Percentiles rank a stretch among this genome's conserved stretches.
Evolutionary conservation across 176 grass and related monocot species (phyloP).

Genomic region (Areca catechu): DNA sequence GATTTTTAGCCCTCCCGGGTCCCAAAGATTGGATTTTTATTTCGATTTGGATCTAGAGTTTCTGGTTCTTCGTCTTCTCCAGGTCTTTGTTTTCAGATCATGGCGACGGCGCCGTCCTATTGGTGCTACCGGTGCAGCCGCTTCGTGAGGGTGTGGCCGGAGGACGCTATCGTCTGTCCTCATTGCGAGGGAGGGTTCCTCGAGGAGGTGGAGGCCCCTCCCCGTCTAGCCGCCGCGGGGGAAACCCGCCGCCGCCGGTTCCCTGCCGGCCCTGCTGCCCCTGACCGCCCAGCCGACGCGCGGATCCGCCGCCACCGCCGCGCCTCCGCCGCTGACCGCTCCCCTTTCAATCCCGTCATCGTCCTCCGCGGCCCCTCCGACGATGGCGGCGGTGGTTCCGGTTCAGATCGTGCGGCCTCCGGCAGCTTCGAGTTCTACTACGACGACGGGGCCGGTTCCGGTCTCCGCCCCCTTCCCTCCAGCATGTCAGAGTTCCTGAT

Average conservation of each 20-base stretch:
- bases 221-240: background rate
- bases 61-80: background rate
- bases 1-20: too few relatives aligned
- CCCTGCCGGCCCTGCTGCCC: background rate
- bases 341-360: conserved; percentile 87
- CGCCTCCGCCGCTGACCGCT: conserved; percentile 24
- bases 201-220: conserved; percentile 59
- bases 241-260: background rate
- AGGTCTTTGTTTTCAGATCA: background rate
- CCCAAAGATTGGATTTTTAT: background rate
- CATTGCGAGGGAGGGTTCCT: conserved; percentile 82
- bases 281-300: conserved; percentile 1
- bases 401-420: background rate
- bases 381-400: background rate
- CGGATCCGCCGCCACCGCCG: conserved; percentile 38
- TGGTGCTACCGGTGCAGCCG: conserved; percentile 97
- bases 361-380: conserved; percentile 45
- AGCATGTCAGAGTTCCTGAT: conserved; percentile 94
- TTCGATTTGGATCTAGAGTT: background rate
- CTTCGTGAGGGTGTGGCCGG: conserved; percentile 45
- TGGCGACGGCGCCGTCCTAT: conserved; percentile 40
- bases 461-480: conserved; percentile 74
- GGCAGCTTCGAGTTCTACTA: conserved; percentile 92
- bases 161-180: conserved; percentile 43
- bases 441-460: conserved; percentile 75